These are phyloP conservation scores for Lyophyllum decastes DNA, from an alignment of 768 basidiomycete species.

Conservation along the genomic window DNA sequence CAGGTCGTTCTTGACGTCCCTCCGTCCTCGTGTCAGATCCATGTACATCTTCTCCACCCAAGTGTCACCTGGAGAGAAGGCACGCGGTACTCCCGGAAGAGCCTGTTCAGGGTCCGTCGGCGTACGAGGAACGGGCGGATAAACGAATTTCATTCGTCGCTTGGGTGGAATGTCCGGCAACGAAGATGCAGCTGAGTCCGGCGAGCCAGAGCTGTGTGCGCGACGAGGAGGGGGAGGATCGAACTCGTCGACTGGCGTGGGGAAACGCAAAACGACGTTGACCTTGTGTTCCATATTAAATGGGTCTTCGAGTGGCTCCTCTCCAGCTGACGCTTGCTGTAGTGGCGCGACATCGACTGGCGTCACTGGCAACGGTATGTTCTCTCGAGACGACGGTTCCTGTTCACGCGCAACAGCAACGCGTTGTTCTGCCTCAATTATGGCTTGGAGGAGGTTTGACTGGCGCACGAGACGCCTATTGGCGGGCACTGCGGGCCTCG, in stretches of 20 bases:
- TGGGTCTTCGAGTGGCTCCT: background rate
- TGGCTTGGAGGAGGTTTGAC: background rate
- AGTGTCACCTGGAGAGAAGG: background rate
- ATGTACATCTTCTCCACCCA: constrained; percentile 7
- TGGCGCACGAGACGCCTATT: background rate
- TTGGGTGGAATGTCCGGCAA: background rate
- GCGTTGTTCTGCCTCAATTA: background rate
- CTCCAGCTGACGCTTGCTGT: background rate
- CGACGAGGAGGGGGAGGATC: background rate
- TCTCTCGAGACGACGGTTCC: background rate
- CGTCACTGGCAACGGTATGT: background rate
- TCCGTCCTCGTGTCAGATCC: background rate
- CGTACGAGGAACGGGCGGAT: background rate
- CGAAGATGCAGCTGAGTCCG: background rate
- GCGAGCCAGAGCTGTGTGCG: background rate
- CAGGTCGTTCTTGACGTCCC: background rate
- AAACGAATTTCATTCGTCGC: background rate
- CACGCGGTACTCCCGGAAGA: background rate
- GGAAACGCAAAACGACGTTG: background rate
- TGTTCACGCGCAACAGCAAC: background rate
- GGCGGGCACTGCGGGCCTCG: background rate
- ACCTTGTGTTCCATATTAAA: background rate
- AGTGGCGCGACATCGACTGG: background rate
- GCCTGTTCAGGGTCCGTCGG: background rate
- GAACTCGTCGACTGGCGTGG: background rate